Percentiles rank a stretch among this genome's conserved stretches.
Conservation (phyloP, 495 filamentous ascomycete species). For the Friedmanniomyces simplex region DNA sequence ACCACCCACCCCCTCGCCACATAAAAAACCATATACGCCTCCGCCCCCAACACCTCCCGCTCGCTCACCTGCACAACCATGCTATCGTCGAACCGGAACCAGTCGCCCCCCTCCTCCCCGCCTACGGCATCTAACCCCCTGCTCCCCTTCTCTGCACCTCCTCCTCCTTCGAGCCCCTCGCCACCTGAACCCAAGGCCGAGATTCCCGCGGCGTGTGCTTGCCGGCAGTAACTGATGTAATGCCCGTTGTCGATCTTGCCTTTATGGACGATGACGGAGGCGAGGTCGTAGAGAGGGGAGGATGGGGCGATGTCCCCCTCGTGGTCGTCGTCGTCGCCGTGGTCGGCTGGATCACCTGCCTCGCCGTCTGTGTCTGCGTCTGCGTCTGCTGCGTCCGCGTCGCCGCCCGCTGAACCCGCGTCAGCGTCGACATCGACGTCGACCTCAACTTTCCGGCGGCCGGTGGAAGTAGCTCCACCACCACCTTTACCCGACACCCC, state of each 20-base stretch:
- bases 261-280: conserved; percentile 75
- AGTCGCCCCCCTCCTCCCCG: conserved; percentile 55
- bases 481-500: too few relatives aligned
- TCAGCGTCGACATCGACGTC: too few relatives aligned
- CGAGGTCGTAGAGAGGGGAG: conserved; percentile 63
- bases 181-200: too few relatives aligned
- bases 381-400: background rate
- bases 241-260: conserved; percentile 84
- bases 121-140: too few relatives aligned
- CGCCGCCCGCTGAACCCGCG: background rate
- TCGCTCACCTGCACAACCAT: conserved; percentile 70
- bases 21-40: conserved; percentile 86
- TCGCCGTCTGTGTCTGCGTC: background rate
- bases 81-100: conserved; percentile 88
- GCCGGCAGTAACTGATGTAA: conserved; percentile 76
- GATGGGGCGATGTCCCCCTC: conserved; percentile 25
- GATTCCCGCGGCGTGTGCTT: conserved; percentile 18
- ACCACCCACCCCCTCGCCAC: conserved; percentile 11
- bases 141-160: too few relatives aligned
- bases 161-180: too few relatives aligned
- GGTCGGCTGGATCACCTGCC: background rate
- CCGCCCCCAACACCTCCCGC: conserved; percentile 65
- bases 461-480: too few relatives aligned
- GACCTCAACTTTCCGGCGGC: background rate
- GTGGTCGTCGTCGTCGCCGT: background rate